A percentile compares a stretch with the other conserved stretches of the same genome.
Evolutionary conservation across 225 moss, liverwort and hornwort species (phyloP).

Genomic region (Asterella californica): DNA sequence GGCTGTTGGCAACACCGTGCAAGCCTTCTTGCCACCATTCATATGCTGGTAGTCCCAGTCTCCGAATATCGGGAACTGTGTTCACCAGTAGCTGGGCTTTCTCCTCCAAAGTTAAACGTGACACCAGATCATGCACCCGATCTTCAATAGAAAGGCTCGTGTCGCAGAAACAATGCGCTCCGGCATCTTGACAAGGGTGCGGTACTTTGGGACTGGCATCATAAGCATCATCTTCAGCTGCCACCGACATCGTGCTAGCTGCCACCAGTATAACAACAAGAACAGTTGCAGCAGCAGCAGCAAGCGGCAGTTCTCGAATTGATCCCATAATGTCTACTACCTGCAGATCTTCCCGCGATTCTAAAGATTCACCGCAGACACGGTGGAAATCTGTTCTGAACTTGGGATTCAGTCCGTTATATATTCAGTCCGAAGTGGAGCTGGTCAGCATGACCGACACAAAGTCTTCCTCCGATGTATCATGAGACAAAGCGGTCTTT

Average conservation of each 20-base stretch:
- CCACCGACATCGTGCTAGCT: neutral
- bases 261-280: neutral
- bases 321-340: neutral
- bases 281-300: neutral
- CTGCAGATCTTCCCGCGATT: neutral
- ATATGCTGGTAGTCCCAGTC: constrained; percentile 37
- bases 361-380: too few species aligned
- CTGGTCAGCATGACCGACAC: neutral
- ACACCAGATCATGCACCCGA: constrained; percentile 35
- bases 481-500: neutral
- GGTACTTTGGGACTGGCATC: neutral
- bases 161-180: constrained; percentile 36
- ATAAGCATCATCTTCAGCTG: neutral
- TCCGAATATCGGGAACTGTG: constrained; percentile 18
- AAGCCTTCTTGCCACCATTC: constrained; percentile 49
- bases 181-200: neutral
- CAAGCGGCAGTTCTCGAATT: neutral
- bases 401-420: neutral
- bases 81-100: constrained; percentile 33
- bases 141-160: constrained; percentile 8
- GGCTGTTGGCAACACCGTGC: constrained; percentile 35
- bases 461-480: neutral
- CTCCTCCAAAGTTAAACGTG: constrained; percentile 35
- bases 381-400: neutral
- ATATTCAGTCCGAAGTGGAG: neutral